These are phyloP conservation scores for Tolypocladium paradoxum DNA, from an alignment of 2,329 filamentous ascomycete genomes.

Conservation along the genomic window DNA sequence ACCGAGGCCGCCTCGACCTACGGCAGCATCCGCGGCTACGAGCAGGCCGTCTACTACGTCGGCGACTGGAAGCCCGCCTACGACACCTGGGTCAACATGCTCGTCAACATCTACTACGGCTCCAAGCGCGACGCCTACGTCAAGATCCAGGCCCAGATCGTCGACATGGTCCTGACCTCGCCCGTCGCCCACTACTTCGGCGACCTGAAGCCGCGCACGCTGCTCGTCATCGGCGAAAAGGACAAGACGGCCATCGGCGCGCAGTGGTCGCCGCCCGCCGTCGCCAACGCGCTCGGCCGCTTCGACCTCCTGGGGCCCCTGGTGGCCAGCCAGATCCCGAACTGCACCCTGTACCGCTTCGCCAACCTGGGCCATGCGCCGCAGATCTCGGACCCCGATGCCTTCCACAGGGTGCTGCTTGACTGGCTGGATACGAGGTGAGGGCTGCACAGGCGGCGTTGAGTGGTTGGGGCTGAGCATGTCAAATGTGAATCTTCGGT, in stretches of 20 bases:
- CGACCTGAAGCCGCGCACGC: conserved; percentile 31
- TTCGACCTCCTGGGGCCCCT: conserved; percentile 38
- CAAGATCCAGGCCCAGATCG: conserved; percentile 36
- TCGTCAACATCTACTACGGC: conserved; percentile 38
- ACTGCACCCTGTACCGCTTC: conserved; percentile 34
- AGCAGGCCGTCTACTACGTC: conserved; percentile 37
- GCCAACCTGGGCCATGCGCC: conserved; percentile 39
- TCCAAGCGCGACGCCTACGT: conserved; percentile 29
- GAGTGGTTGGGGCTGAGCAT: neutral
- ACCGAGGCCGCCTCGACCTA: conserved; percentile 30
- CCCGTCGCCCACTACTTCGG: conserved; percentile 39
- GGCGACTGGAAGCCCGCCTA: conserved; percentile 37
- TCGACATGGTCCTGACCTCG: conserved; percentile 45
- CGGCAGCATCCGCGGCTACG: conserved; percentile 31
- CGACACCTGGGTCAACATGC: conserved; percentile 45
- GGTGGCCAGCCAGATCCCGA: conserved; percentile 30
- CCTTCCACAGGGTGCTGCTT: conserved; percentile 34
- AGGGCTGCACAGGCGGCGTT: neutral
- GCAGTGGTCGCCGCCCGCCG: conserved; percentile 34
- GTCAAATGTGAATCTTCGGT: too few relatives aligned
- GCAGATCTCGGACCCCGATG: conserved; percentile 38
- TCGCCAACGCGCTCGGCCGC: conserved; percentile 33
- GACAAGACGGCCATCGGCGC: conserved; percentile 46
- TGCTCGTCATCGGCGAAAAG: conserved; percentile 38
- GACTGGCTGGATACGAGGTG: conserved; percentile 25